Evolutionary conservation across 2,329 filamentous ascomycete species (phyloP), one percentile per base, ranked within the genome.

Genomic region (Fusarium sp.): DNA sequence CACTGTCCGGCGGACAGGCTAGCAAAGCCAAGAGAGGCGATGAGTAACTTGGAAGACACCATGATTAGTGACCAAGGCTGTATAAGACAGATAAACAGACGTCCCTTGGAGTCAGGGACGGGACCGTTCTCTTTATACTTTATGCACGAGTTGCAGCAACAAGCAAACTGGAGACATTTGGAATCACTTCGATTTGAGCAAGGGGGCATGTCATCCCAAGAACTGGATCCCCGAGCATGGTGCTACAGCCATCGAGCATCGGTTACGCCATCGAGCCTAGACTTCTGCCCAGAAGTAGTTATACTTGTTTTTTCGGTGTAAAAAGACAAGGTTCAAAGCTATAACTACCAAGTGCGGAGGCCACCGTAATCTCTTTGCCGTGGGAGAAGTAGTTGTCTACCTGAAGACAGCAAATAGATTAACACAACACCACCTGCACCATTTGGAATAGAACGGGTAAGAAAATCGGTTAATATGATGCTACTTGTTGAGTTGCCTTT

Each of bases 1-100:
- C 77, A 79, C 31, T 74, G 68, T 1, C 72, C 74, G 26, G 58
- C 35, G 2, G 65, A 68, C 5, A 77, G 40, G 28, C 68, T 63
- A 19, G 68, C 68, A 39, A 76, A 41, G 46, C 69, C 69, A 42
- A 76, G 32, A 13, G 62, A 67, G 24, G 61, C 51, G 34, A 67
- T 22, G n/a, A 73, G 51, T 10, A 71, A 31, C 6, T 59, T 49
- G 24, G 67, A 41, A 22, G 58, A 64, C 42, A 73, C 67, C 74
- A 76, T 76, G 38, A 34, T 65, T 31, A 42, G 26, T 15, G 19
- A 32, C 26, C 29, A 9, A 38, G 19, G 26, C 40, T 39, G 19
- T 2, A 15, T 32, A 26, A 36, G 25, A 22, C 5, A 36, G 19
- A 10, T 19, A 10, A 12, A 28, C 8, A 10, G 10, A 28, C 8